phyloP scores from a whole-genome alignment of 345 rosid species.

The Sonneratia caseolaris region DNA sequence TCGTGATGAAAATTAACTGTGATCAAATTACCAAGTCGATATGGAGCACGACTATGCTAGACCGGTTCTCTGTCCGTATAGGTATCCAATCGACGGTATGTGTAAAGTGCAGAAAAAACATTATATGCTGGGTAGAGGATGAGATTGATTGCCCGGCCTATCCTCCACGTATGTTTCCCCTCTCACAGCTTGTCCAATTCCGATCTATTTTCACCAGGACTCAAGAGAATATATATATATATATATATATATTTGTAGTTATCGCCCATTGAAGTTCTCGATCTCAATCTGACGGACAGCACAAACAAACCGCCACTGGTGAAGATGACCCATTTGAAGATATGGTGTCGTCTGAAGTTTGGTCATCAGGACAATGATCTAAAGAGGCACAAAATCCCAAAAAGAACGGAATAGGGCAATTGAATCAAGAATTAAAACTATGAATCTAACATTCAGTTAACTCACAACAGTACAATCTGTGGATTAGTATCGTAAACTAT shows the following conservation, averaged over 20 bases:
- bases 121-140: neutral
- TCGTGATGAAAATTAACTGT: neutral
- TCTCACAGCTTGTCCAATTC: slow-evolving; percentile 23
- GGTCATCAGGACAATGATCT: neutral
- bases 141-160: neutral
- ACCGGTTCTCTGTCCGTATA: neutral
- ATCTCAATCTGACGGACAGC: neutral
- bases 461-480: neutral
- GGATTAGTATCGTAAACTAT: neutral
- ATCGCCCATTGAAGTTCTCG: no score
- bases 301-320: neutral
- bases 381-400: neutral
- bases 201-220: neutral
- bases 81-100: neutral
- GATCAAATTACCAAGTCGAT: no score
- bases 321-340: neutral
- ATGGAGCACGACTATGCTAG: no score
- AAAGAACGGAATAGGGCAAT: neutral
- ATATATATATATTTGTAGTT: no score
- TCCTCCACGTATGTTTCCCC: slow-evolving; percentile 18
- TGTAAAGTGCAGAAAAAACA: neutral
- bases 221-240: neutral
- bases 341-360: neutral
- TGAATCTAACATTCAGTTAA: neutral
- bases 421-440: neutral